Evolutionary conservation across 164 flowering plant species (phyloP).

Genomic region (Vitis rupestris): DNA sequence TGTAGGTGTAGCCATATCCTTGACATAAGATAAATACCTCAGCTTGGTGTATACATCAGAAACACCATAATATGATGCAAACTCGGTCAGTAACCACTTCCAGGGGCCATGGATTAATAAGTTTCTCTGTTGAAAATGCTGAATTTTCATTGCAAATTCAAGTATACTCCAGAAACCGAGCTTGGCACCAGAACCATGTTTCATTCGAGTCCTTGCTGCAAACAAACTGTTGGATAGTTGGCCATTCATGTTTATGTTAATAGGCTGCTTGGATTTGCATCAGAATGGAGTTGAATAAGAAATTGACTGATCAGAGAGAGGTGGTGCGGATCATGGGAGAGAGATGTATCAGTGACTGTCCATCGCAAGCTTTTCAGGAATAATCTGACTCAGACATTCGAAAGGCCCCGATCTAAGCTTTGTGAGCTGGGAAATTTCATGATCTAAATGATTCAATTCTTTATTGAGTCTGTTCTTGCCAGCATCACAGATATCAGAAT

Average conservation of each 20-base stretch:
- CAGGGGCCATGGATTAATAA: slow-evolving; percentile 72
- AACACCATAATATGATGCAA: slow-evolving; percentile 91
- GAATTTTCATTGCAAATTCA: slow-evolving; percentile 89
- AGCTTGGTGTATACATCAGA: slow-evolving; percentile 86
- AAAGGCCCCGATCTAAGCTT: slow-evolving; percentile 51
- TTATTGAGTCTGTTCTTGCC: slow-evolving; percentile 6
- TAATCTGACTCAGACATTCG: slow-evolving; percentile 27
- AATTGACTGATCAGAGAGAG: no score
- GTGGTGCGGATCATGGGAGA: slow-evolving; percentile 66
- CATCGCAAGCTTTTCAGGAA: slow-evolving; percentile 14
- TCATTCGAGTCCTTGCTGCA: no score
- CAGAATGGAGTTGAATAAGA: no score
- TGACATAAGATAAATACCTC: slow-evolving; percentile 38
- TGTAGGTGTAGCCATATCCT: slow-evolving; percentile 76
- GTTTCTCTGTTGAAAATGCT: slow-evolving; percentile 78
- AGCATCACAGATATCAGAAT: slow-evolving; percentile 12
- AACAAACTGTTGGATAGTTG: no score
- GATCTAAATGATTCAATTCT: no score
- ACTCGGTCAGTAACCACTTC: slow-evolving; percentile 88
- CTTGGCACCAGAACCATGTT: no score
- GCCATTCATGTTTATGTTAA: no score
- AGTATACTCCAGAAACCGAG: slow-evolving; percentile 15
- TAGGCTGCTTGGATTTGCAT: no score
- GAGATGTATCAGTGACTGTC: slow-evolving; percentile 77
- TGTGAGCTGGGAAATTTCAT: no score